phyloP scores from a whole-genome alignment of 768 basidiomycete species.

The Russula sp. region DNA sequence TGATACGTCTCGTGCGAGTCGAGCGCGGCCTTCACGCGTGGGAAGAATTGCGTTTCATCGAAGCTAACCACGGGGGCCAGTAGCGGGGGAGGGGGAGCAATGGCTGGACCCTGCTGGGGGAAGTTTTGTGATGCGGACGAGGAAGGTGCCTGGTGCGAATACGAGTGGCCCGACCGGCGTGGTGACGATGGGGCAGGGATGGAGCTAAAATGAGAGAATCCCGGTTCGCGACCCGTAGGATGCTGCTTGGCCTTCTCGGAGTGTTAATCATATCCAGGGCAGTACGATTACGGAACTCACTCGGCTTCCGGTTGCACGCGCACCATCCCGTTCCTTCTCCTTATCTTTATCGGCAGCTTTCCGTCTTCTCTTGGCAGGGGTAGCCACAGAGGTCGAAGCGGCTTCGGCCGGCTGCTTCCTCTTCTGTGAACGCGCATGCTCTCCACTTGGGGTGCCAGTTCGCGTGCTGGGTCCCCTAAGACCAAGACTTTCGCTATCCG shows the following conservation, averaged over 20 bases:
- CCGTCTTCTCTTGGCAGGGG: constrained; percentile 65
- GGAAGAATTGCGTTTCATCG: constrained; percentile 84
- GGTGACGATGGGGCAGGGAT: constrained; percentile 27
- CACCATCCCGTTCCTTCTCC: constrained; percentile 29
- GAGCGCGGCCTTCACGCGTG: constrained; percentile 70
- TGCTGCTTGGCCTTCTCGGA: constrained; percentile 26
- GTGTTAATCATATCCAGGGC: not conserved
- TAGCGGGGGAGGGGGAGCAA: constrained; percentile 17
- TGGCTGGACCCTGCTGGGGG: not conserved
- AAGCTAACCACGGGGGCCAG: constrained; percentile 23
- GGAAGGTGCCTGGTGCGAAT: constrained; percentile 16
- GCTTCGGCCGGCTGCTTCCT: constrained; percentile 26
- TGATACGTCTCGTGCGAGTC: constrained; percentile 76
- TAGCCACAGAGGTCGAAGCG: constrained; percentile 23
- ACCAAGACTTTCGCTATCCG: constrained; percentile 4
- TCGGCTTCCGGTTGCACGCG: constrained; percentile 17
- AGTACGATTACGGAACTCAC: constrained; percentile 2
- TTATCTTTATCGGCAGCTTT: constrained; percentile 43
- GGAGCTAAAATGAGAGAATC: constrained; percentile 25
- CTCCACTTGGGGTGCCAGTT: constrained; percentile 25
- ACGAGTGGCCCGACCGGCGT: constrained; percentile 21
- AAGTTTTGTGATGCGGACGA: constrained; percentile 2
- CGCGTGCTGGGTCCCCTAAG: constrained; percentile 21
- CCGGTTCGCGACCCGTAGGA: constrained; percentile 22
- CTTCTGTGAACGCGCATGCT: constrained; percentile 36